Percentiles rank a stretch among this genome's conserved stretches.
Conservation (phyloP, 2,329 filamentous ascomycete genomes). For the Aureobasidium sp. region DNA sequence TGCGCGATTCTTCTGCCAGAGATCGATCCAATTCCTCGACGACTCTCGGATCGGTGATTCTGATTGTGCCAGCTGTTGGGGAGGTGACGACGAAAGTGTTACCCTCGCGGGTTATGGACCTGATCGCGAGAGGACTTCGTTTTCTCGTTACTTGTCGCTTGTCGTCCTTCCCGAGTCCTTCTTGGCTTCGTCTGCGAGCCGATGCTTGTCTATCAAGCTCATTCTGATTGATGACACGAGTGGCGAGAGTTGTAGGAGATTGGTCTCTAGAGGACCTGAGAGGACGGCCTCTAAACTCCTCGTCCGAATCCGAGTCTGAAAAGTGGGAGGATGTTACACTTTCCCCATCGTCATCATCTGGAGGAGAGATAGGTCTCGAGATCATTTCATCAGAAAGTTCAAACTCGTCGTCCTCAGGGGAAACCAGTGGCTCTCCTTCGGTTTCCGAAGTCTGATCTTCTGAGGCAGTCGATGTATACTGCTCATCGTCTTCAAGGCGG, state of each 20-base stretch:
- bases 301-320: neutral
- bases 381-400: neutral
- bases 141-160: neutral
- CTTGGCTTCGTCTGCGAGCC: neutral
- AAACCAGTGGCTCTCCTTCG: neutral
- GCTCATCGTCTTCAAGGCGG: neutral
- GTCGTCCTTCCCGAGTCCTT: neutral
- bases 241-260: neutral
- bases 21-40: neutral
- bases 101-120: neutral
- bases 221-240: neutral
- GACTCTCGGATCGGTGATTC: neutral
- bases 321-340: neutral
- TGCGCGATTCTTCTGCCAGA: neutral
- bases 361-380: neutral
- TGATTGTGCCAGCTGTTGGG: neutral
- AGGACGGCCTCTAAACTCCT: neutral
- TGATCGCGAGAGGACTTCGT: neutral
- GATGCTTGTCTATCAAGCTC: neutral
- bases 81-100: neutral
- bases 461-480: too few relatives aligned
- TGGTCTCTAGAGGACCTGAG: neutral
- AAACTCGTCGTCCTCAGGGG: conserved; percentile 1
- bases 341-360: neutral
- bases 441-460: neutral